Evolutionary conservation across 768 basidiomycete species (phyloP), one percentile per base, ranked within the genome.

Genomic region (Sarcodon aspratus): DNA sequence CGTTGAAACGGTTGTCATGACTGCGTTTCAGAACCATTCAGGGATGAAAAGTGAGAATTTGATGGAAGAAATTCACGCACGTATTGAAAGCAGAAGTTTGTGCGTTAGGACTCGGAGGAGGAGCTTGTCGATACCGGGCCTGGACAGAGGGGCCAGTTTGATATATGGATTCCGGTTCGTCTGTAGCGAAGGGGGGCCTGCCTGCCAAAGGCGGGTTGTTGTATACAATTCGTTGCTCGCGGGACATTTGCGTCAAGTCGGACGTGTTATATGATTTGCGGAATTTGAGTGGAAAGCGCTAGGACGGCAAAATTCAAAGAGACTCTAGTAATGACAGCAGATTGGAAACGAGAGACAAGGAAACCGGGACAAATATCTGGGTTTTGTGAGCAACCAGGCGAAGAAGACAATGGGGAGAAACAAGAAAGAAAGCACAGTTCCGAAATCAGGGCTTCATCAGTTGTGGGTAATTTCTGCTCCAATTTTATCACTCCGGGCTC

Each of bases 61-160:
- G 49, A 32, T 33, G 48, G 10, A 50, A 33, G 33, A 48, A 21
- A 44, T 32, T 45, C 9, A 73, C 82, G 35, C 65, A 89, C 86
- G 84, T 70, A 61, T 78, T 77, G 62, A 83, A 80, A 48, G 76
- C 78, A 34, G 82, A 82, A 27, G 74, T 67, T 51, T 80, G 67
- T 49, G 67, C 69, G 61, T 79, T 79, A 11, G 74, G 73, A 54
- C 79, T 69, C 32, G 52, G 49, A 36, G 52, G 49, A 36, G 57
- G 55, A n/a, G 73, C 64, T 42, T 66, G 57, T 47, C 57, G 64
- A 47, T 52, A 54, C 68, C 54, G 70, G 53, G 57, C 73, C 64
- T 58, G 64, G 66, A 53, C 57, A 53, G 68, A 65, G 45, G 65
- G 65, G 33, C 69, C 64, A 12, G 72, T 63, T 52, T 77, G 70